phyloP scores from a whole-genome alignment of 352 stramenopile species.

The Blastocystis sp. region DNA sequence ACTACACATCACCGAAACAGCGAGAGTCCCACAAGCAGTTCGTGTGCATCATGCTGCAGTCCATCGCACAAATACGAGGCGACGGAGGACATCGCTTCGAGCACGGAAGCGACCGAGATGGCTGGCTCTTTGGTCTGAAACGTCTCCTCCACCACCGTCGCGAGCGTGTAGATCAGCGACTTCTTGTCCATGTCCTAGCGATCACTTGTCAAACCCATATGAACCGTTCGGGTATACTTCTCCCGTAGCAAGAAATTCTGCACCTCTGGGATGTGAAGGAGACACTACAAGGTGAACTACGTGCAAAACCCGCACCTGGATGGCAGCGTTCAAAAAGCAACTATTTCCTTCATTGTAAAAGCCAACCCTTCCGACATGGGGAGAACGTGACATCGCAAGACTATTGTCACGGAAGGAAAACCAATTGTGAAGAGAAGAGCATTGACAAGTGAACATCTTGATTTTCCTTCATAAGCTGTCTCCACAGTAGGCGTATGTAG shows the following conservation, averaged over 20 bases:
- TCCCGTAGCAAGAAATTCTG: not conserved
- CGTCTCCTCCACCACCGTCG: not conserved
- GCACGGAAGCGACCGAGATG: not conserved
- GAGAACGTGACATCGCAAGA: not conserved
- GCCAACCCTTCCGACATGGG: not conserved
- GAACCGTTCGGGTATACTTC: not conserved
- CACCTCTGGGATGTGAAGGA: slow-evolving; percentile 33
- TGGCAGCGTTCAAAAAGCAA: slow-evolving; percentile 56
- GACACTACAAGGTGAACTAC: not conserved
- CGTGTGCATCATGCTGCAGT: slow-evolving; percentile 47
- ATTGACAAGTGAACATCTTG: no score
- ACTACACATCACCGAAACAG: slow-evolving; percentile 7
- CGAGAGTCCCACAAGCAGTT: not conserved
- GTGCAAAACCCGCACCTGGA: not conserved
- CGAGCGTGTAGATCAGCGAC: not conserved
- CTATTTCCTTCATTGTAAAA: slow-evolving; percentile 62
- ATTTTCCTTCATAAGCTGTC: no score
- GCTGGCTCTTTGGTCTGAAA: slow-evolving; percentile 15
- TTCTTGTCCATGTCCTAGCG: not conserved
- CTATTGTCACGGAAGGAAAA: no score
- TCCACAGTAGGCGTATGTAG: not conserved
- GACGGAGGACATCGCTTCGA: not conserved
- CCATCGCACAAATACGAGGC: slow-evolving; percentile 36
- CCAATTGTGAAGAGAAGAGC: no score
- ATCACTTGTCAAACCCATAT: not conserved